Conservation (phyloP, 75 land plant species). For the Isoetes taiwanensis region DNA sequence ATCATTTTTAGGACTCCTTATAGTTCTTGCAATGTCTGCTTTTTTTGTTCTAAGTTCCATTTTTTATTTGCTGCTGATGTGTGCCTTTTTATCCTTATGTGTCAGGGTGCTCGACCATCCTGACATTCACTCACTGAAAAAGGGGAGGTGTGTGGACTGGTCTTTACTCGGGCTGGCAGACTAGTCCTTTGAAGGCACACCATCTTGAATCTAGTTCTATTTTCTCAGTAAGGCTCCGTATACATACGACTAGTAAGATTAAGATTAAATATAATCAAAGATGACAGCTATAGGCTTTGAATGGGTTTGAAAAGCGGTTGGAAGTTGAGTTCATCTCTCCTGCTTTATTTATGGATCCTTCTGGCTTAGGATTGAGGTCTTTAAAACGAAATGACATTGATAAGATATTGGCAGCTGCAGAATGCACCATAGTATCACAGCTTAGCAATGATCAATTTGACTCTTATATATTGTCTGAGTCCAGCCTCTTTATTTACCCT, state of each 20-base stretch:
- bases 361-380: conserved; percentile 49
- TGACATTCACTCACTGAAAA: background rate
- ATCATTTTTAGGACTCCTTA: background rate
- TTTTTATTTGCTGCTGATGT: background rate
- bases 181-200: too few species aligned
- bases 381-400: conserved; percentile 22
- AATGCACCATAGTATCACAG: conserved; percentile 64
- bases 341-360: too few species aligned
- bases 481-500: conserved; percentile 71
- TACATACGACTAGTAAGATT: too few species aligned
- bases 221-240: too few species aligned
- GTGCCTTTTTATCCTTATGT: background rate
- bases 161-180: too few species aligned
- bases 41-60: background rate
- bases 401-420: conserved; percentile 37
- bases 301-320: conserved; percentile 60
- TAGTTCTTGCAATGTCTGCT: background rate
- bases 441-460: conserved; percentile 46
- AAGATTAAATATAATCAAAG: too few species aligned
- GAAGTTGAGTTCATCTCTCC: conserved; percentile 40
- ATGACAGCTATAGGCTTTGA: conserved; percentile 62
- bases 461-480: conserved; percentile 64
- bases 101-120: background rate
- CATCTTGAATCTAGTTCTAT: too few species aligned
- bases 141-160: too few species aligned